Conservation (phyloP, 139 green algal species). For the Tetraselmis striata region DNA sequence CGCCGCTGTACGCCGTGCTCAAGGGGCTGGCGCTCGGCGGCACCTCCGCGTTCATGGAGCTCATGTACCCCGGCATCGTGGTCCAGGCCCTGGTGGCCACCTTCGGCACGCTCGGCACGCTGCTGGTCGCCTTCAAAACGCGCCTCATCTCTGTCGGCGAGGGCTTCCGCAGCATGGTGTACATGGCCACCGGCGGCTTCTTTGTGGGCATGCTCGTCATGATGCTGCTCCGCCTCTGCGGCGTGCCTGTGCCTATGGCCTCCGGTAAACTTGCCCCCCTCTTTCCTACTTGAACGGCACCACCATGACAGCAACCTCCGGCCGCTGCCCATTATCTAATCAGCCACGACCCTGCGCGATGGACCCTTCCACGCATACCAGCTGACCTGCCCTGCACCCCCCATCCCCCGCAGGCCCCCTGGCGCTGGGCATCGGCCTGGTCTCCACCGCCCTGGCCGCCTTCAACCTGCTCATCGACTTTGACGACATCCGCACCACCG, state of each 20-base stretch:
- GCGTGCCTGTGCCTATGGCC: conserved; percentile 25
- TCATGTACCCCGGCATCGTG: conserved; percentile 38
- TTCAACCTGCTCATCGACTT: conserved; percentile 42
- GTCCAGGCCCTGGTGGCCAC: conserved; percentile 41
- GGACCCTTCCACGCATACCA: too few relatives aligned
- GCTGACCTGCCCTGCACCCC: too few relatives aligned
- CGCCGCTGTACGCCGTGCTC: conserved; percentile 29
- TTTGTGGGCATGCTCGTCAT: conserved; percentile 26
- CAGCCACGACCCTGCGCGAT: too few relatives aligned
- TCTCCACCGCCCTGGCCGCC: conserved; percentile 33
- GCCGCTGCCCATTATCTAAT: too few relatives aligned
- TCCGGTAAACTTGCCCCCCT: too few relatives aligned
- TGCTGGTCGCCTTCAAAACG: conserved; percentile 28
- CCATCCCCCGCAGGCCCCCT: conserved; percentile 24
- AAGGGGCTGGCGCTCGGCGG: conserved; percentile 41
- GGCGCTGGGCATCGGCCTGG: conserved; percentile 34
- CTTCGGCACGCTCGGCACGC: conserved; percentile 36
- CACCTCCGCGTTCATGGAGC: conserved; percentile 24
- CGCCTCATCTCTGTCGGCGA: conserved; percentile 28
- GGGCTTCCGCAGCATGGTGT: conserved; percentile 21
- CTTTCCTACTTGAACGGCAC: too few relatives aligned
- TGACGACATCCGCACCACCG: conserved; percentile 7
- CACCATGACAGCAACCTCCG: too few relatives aligned
- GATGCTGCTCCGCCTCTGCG: conserved; percentile 28
- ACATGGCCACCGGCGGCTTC: conserved; percentile 31